phyloP scores from a whole-genome alignment of 306 rosid species.

The Rosa persica region DNA sequence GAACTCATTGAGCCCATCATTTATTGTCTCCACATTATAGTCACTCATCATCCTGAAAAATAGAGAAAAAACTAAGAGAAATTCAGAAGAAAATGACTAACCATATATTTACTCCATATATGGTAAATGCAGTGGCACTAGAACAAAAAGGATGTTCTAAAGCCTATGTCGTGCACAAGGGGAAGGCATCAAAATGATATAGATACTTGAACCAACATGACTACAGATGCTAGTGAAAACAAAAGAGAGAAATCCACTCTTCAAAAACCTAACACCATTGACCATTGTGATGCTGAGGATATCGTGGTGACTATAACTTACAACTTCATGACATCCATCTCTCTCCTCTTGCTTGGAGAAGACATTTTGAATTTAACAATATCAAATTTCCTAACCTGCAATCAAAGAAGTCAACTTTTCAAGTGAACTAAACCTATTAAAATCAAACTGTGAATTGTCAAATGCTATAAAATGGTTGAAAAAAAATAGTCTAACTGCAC shows the following conservation, averaged over 20 bases:
- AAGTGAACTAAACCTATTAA: neutral
- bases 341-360: constrained; percentile 99
- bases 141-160: neutral
- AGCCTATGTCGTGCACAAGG: neutral
- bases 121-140: constrained; percentile 9
- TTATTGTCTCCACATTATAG: constrained; percentile 91
- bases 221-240: neutral
- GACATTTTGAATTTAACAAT: constrained; percentile 58
- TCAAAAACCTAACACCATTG: neutral
- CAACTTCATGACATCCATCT: constrained; percentile 99
- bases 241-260: neutral
- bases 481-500: neutral
- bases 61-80: constrained; percentile 24
- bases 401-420: constrained; percentile 17
- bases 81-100: neutral
- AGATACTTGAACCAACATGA: constrained; percentile 2
- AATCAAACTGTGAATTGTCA: neutral
- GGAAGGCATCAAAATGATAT: constrained; percentile 2
- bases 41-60: constrained; percentile 99
- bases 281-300: neutral
- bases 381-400: constrained; percentile 51
- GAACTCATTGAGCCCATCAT: constrained; percentile 92
- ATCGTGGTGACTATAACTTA: constrained; percentile 41
- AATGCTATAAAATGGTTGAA: neutral
- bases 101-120: constrained; percentile 11